A percentile compares a stretch with the other conserved stretches of the same genome.
Evolutionary conservation across 73 alveolate genomes (phyloP).

Genomic region (Blepharisma japonicum): DNA sequence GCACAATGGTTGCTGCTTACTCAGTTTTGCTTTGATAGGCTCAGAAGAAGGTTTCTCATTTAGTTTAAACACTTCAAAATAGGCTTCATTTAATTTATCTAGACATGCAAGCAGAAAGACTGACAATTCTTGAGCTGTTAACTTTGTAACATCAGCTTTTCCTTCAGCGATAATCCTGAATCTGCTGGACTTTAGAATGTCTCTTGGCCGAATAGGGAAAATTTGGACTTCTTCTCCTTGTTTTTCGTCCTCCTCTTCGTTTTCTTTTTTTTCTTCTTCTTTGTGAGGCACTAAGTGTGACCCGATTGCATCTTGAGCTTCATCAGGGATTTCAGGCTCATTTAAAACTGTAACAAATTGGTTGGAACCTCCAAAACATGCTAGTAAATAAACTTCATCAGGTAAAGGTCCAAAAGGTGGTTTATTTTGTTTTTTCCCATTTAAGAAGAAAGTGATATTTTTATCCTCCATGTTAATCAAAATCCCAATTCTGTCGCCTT

Average conservation of each 20-base stretch:
- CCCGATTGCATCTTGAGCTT: slow-evolving; percentile 26
- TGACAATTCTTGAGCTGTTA: slow-evolving; percentile 6
- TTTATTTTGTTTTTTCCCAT: slow-evolving; percentile 27
- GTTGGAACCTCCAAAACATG: slow-evolving; percentile 35
- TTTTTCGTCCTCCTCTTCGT: slow-evolving; percentile 16
- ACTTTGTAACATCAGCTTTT: neutral
- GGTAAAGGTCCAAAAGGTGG: slow-evolving; percentile 20
- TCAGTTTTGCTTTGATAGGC: slow-evolving; percentile 25
- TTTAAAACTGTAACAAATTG: slow-evolving; percentile 22
- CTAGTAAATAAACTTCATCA: slow-evolving; percentile 22
- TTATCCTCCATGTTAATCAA: slow-evolving; percentile 27
- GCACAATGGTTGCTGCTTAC: slow-evolving; percentile 19
- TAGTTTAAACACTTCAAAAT: slow-evolving; percentile 2
- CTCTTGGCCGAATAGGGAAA: slow-evolving; percentile 2
- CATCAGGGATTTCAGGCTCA: slow-evolving; percentile 36
- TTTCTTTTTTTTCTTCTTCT: neutral
- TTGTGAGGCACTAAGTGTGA: slow-evolving; percentile 6
- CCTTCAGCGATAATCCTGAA: neutral
- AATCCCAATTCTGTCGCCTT: slow-evolving; percentile 29
- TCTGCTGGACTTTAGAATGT: neutral
- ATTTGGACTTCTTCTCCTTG: slow-evolving; percentile 20
- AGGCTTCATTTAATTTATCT: slow-evolving; percentile 20
- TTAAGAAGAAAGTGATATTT: neutral
- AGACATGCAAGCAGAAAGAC: slow-evolving; percentile 10
- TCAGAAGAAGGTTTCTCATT: slow-evolving; percentile 7